Conservation (phyloP, 2,329 filamentous ascomycete genomes). For the Cladosporium colombiae region DNA sequence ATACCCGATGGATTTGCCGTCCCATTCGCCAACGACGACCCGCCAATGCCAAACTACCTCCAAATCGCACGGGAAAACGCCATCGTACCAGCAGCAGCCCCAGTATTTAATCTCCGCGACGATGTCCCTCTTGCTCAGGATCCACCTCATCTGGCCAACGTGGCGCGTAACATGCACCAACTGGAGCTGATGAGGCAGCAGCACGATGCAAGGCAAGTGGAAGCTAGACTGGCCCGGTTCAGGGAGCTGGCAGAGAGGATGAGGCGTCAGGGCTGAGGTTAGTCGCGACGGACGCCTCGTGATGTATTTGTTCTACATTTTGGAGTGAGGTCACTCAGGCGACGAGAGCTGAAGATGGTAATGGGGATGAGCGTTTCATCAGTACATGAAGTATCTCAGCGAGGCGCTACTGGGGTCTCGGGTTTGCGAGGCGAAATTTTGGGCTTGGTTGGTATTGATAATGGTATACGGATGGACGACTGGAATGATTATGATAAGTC, state of each 20-base stretch:
- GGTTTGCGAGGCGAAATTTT: not conserved
- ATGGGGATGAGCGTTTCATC: not conserved
- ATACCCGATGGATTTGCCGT: not conserved
- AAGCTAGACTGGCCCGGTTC: not conserved
- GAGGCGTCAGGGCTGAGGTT: not conserved
- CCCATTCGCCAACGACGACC: not conserved
- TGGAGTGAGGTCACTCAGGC: not conserved
- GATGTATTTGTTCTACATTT: not conserved
- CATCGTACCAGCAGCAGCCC: not conserved
- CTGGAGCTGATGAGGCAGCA: not conserved
- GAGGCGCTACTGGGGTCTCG: not conserved
- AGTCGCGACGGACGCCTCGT: not conserved
- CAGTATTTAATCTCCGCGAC: not conserved
- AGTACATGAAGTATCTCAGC: not conserved
- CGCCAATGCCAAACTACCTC: not conserved
- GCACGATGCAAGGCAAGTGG: conserved; percentile 1
- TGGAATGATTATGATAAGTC: not conserved
- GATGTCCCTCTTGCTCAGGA: not conserved
- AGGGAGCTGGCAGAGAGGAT: not conserved
- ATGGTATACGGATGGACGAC: not conserved
- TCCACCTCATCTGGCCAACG: not conserved
- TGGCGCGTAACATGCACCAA: conserved; percentile 7
- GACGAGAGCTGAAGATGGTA: not conserved
- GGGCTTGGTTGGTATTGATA: not conserved
- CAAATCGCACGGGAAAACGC: not conserved